Conservation (phyloP, 169 alveolate genomes). For the Perkinsus marinus region DNA sequence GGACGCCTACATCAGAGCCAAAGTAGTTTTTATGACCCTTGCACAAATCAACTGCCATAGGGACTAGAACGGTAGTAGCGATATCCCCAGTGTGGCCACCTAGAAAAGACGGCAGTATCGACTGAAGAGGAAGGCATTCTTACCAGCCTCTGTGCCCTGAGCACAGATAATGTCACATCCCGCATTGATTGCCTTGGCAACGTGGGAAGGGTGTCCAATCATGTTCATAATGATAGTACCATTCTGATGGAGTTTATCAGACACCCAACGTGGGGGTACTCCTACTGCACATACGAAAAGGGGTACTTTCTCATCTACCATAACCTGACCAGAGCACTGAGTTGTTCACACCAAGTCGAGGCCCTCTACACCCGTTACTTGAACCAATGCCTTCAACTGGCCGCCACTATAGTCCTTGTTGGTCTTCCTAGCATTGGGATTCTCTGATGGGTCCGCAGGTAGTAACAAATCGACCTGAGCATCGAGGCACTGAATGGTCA, state of each 20-base stretch:
- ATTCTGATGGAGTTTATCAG: slow-evolving; percentile 7
- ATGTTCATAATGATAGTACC: slow-evolving; percentile 7
- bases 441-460: background rate
- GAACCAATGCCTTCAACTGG: background rate
- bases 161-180: slow-evolving; percentile 29
- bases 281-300: slow-evolving; percentile 31
- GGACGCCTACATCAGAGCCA: background rate
- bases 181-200: slow-evolving; percentile 19
- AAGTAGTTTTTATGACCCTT: background rate
- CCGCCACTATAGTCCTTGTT: background rate
- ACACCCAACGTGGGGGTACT: slow-evolving; percentile 16
- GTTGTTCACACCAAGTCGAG: background rate
- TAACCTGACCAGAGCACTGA: background rate
- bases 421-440: background rate
- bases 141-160: slow-evolving; percentile 17
- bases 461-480: background rate
- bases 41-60: background rate
- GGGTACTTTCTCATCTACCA: background rate
- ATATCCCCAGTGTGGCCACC: slow-evolving; percentile 17
- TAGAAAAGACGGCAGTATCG: background rate
- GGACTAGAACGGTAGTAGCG: slow-evolving; percentile 23
- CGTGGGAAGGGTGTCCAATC: slow-evolving; percentile 24
- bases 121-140: background rate
- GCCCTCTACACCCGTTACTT: background rate
- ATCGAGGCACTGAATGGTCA: background rate